Evolutionary conservation across 1,284 basidiomycete genomes (phyloP), one percentile per base, ranked within the genome.

Genomic region (Kalmanozyma brasiliensis): DNA sequence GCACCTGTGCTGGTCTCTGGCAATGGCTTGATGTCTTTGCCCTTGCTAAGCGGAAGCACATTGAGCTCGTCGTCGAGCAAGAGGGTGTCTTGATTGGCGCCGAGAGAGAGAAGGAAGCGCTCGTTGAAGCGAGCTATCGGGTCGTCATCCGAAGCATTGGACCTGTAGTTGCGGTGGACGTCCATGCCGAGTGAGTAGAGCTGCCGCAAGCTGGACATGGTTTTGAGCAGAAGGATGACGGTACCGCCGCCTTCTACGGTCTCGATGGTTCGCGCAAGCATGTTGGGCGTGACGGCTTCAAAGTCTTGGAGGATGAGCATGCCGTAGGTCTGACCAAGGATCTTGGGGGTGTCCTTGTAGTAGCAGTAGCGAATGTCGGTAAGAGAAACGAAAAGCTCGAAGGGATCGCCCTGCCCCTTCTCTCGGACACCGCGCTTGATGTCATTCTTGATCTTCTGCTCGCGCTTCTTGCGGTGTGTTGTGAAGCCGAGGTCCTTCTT

Each of bases 241-340:
- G 98, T 85, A 4, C 96, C 96, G 30, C 96, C 96, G 20, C 96
- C 96, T 82, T 98, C 92, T 1, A 98, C 95, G 0, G 96, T 99
- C 85, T 99, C 96, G 58, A 98, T 94, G 19, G 96, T 98, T 47
- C 95, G 86, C 6, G 96, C 96, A 26, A 98, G 89, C 56, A 98
- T 84, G 84, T 99, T 99, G 26, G 96, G 96, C 1, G 96, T 99
- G 70, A 99, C 89, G 3, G 96, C 95, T 82, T 99, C 96, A 76
- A 98, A 99, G 81, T 98, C 96, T 84, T 98, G 96, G 55, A 99
- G 85, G 8, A 98, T 88, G 67, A 93, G 90, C 94, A 98, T 98
- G 41, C 95, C 95, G 83, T 91, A 98, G 0, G 96, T 98, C 82
- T 97, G 92, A 77, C 96, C 96, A 29, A 98, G 89, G 22, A 81